Evolutionary conservation across 345 rosid species (phyloP).

Genomic region (Dipteronia dyeriana): DNA sequence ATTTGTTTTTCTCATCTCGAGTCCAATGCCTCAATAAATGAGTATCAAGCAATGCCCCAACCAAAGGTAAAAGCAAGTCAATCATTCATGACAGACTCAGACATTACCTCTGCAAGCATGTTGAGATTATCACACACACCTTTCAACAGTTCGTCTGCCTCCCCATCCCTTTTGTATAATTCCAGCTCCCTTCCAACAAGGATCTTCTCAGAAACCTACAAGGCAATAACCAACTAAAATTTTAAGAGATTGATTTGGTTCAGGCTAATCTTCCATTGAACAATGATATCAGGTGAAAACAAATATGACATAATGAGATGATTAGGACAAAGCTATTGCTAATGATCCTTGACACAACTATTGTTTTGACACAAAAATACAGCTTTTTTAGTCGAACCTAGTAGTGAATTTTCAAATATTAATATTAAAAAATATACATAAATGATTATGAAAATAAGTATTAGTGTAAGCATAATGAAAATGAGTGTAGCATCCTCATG

Average conservation of each 20-base stretch:
- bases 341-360: not conserved
- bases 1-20: constrained; percentile 74
- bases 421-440: no score
- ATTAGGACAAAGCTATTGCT: not conserved
- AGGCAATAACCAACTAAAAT: constrained; percentile 7
- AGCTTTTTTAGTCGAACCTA: no score
- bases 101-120: constrained; percentile 70
- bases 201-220: constrained; percentile 69
- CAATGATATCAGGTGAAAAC: not conserved
- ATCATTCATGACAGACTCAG: constrained; percentile 14
- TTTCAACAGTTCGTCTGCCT: constrained; percentile 55
- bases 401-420: no score
- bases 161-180: constrained; percentile 66
- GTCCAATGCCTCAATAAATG: constrained; percentile 67
- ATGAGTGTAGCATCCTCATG: not conserved
- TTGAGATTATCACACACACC: constrained; percentile 76
- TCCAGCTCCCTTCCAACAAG: constrained; percentile 73
- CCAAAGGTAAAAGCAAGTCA: constrained; percentile 13
- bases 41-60: constrained; percentile 19
- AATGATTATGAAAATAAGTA: not conserved
- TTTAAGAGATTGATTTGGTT: not conserved
- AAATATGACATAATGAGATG: not conserved
- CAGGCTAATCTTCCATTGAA: not conserved
- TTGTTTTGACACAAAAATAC: no score
- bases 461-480: not conserved